Conservation (phyloP, 2,329 filamentous ascomycete species). For the Zymoseptoria brevis region DNA sequence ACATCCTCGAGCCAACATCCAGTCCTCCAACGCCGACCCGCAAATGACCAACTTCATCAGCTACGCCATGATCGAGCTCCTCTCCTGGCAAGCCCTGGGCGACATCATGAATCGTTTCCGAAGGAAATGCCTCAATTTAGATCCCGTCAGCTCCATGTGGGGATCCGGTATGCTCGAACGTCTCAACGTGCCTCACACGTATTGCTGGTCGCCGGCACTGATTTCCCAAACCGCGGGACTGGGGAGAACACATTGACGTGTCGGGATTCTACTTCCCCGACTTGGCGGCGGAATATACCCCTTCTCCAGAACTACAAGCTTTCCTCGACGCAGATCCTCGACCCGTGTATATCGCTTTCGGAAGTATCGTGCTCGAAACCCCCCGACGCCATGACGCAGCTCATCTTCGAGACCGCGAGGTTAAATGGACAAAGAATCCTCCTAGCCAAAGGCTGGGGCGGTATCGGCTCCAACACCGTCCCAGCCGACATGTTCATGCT, state of each 20-base stretch:
- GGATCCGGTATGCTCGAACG: conserved; percentile 72
- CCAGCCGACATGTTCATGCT: conserved; percentile 43
- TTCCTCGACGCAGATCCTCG: conserved; percentile 64
- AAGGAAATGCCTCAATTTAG: conserved; percentile 63
- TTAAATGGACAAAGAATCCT: conserved; percentile 44
- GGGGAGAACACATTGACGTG: conserved; percentile 61
- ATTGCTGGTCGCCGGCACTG: conserved; percentile 80
- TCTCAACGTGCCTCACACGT: conserved; percentile 74
- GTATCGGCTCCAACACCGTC: conserved; percentile 34
- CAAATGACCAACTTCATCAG: conserved; percentile 75
- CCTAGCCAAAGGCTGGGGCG: conserved; percentile 49
- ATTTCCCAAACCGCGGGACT: conserved; percentile 76
- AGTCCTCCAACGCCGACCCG: conserved; percentile 65
- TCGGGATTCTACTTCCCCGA: conserved; percentile 72
- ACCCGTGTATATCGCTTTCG: conserved; percentile 76
- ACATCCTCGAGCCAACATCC: conserved; percentile 76
- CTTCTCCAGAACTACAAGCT: conserved; percentile 54
- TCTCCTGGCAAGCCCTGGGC: conserved; percentile 67
- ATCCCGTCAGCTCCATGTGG: conserved; percentile 71
- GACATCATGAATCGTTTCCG: conserved; percentile 87
- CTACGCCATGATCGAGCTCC: conserved; percentile 73
- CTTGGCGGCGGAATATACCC: conserved; percentile 57
- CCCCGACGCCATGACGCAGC: conserved; percentile 61
- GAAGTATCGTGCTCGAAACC: conserved; percentile 73
- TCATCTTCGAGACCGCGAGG: conserved; percentile 64